Evolutionary conservation across 78 protist species (phyloP).

Genomic region (Anaeramoeba flamelloides): DNA sequence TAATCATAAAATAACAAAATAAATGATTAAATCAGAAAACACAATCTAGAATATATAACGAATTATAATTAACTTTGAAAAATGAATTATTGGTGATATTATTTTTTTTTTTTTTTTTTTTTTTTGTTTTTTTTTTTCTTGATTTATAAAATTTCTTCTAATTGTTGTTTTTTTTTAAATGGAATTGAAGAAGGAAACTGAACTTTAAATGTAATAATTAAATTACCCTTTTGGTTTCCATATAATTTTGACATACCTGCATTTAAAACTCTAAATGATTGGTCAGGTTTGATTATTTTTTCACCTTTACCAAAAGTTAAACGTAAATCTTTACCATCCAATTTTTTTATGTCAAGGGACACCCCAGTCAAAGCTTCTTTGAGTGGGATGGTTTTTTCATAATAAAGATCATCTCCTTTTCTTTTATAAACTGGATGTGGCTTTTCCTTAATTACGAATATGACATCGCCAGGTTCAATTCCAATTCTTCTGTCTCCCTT

Average conservation of each 20-base stretch:
- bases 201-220: conserved; percentile 16
- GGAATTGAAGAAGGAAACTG: not conserved
- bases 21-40: no score
- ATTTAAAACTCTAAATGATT: no score
- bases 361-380: conserved; percentile 20
- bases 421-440: conserved; percentile 36
- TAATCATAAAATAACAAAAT: no score
- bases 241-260: conserved; percentile 37
- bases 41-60: no score
- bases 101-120: no score
- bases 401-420: conserved; percentile 27
- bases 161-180: not conserved
- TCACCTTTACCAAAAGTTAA: no score
- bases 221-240: conserved; percentile 19
- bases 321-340: conserved; percentile 21
- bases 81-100: no score
- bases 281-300: no score
- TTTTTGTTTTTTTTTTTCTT: no score
- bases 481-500: conserved; percentile 37
- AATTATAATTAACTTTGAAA: no score
- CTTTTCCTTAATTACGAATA: conserved; percentile 40
- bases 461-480: conserved; percentile 33
- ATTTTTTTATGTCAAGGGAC: not conserved
- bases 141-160: not conserved
- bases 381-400: not conserved